phyloP scores from a whole-genome alignment of 441 rosid species.

The Isatis lusitanica region DNA sequence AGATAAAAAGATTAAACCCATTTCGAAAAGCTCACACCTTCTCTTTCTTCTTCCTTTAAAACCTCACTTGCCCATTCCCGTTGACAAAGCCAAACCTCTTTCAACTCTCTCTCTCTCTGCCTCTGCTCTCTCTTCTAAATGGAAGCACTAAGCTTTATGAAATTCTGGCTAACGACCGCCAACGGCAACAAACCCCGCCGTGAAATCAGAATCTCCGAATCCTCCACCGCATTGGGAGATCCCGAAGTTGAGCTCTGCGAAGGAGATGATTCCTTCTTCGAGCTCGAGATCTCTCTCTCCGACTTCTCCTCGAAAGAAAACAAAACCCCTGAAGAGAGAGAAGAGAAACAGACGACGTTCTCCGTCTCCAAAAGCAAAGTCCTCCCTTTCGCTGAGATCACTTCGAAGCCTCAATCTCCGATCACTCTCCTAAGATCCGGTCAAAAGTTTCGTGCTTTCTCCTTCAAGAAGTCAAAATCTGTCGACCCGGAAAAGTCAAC shows the following conservation, averaged over 20 bases:
- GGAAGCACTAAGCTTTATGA: slow-evolving; percentile 74
- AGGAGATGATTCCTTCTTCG: slow-evolving; percentile 88
- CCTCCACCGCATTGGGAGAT: slow-evolving; percentile 20
- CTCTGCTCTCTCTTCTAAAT: slow-evolving; percentile 22
- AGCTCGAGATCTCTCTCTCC: slow-evolving; percentile 66
- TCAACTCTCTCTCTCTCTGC: not conserved
- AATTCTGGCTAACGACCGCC: slow-evolving; percentile 44
- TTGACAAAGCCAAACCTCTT: slow-evolving; percentile 32
- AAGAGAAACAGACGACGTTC: slow-evolving; percentile 33
- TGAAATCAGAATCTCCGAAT: slow-evolving; percentile 36
- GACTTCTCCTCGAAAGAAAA: slow-evolving; percentile 34
- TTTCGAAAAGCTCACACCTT: slow-evolving; percentile 27
- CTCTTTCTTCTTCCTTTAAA: slow-evolving; percentile 28
- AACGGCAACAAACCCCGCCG: slow-evolving; percentile 30
- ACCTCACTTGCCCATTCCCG: slow-evolving; percentile 7
- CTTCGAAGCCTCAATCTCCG: slow-evolving; percentile 51
- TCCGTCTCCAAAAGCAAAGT: slow-evolving; percentile 59
- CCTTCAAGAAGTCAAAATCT: slow-evolving; percentile 46
- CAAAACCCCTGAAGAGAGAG: slow-evolving; percentile 14
- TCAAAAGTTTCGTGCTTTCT: slow-evolving; percentile 45
- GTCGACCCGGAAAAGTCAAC: slow-evolving; percentile 27
- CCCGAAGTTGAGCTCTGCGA: slow-evolving; percentile 48
- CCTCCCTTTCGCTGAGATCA: slow-evolving; percentile 57
- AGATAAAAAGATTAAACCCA: not conserved
- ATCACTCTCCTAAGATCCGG: slow-evolving; percentile 45